Evolutionary conservation across 805 yeast species (phyloP).

Genomic region (Maudiozyma turicensis): DNA sequence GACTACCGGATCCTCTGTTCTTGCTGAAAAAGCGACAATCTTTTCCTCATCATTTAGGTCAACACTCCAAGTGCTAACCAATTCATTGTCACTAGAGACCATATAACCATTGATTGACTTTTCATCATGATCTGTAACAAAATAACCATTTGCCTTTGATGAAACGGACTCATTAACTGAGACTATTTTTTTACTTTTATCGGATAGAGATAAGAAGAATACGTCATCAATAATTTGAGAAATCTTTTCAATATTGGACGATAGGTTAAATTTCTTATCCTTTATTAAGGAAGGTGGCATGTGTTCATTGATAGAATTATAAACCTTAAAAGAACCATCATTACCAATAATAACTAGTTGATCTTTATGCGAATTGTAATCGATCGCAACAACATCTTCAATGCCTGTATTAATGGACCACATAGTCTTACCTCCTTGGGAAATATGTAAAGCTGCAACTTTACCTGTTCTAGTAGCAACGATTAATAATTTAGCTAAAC

Average conservation of each 20-base stretch:
- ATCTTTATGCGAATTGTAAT: conserved; percentile 11
- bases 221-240: not conserved
- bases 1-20: conserved; percentile 35
- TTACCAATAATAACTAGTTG: conserved; percentile 19
- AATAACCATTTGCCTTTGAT: not conserved
- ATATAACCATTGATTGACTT: conserved; percentile 19
- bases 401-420: conserved; percentile 33
- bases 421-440: conserved; percentile 27
- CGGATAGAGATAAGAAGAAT: not conserved
- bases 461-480: conserved; percentile 34
- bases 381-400: conserved; percentile 15
- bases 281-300: conserved; percentile 3
- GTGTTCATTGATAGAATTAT: not conserved
- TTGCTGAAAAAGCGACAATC: conserved; percentile 33
- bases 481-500: conserved; percentile 36
- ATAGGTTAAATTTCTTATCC: not conserved
- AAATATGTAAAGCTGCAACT: conserved; percentile 36
- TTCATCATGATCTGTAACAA: conserved; percentile 15
- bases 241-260: not conserved
- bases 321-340: conserved; percentile 19
- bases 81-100: conserved; percentile 12
- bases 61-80: conserved; percentile 33
- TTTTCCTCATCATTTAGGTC: conserved; percentile 24
- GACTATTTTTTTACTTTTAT: not conserved
- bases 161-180: not conserved